Base-by-base conservation (phyloP, 1,284 basidiomycete genomes). In the Boletus smithii region DNA sequence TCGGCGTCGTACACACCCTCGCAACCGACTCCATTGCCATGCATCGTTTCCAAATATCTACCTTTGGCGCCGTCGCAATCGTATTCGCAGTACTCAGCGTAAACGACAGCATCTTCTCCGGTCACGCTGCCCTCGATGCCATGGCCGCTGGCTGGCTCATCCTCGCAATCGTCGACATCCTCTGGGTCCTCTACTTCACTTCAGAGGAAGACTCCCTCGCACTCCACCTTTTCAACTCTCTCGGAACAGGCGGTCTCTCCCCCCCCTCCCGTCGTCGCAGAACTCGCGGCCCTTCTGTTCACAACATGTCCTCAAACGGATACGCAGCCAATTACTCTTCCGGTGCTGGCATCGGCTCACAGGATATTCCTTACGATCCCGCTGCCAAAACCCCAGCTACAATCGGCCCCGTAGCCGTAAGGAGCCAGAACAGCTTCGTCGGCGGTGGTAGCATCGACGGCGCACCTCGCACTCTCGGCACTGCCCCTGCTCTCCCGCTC, bases 121-220 rank as follows among this genome's bases (percentile, higher is more conserved):
- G 64, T 30, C 47, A 50, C 13, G 71, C 79, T n/a, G 69, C 89
- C 5, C 69, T 79, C 47, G 80, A 88, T 53, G 92, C 94, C 5
- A 84, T 92, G 73, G 89, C 88, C 23, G 93, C 91, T 5, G 95
- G 95, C 54, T 98, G 91, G 90, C 81, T 99, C 60, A 81, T 99
- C 54, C 80, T 95, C 46, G 77, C 92, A 27, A 81, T 98, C 53
- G 89, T 94, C 53, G 71, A 97, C 76, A 88, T 98, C 63, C 69
- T 98, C 53, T 98, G 95, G 95, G 80, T 97, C 17, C 79, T 98
- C 53, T 97, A 91, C 75, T 92, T 99, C 67, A 95, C 95, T 5
- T 88, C 93, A 1, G 95, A 97, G 64, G 94, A 97, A 59, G 93
- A 94, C 63, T 90, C 93, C 2, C 81, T 91, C 55, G 69, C 83